A percentile compares a stretch with the other conserved stretches of the same genome.
Evolutionary conservation across 2,329 filamentous ascomycete genomes (phyloP).

Genomic region (Cytospora chrysosperma): DNA sequence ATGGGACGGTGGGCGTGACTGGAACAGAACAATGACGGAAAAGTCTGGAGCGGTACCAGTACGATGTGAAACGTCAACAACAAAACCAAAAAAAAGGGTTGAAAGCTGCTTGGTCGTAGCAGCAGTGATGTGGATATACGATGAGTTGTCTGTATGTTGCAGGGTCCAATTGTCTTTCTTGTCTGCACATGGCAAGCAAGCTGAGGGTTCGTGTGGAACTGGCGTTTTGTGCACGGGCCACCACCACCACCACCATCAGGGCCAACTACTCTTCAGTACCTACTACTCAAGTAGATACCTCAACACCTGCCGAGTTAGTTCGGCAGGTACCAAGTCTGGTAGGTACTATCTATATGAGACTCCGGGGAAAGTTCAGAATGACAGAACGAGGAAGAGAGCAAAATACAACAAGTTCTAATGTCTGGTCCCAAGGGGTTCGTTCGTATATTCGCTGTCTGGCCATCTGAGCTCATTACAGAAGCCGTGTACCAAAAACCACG

Average conservation of each 20-base stretch:
- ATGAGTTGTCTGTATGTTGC: not conserved
- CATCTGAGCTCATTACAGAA: not conserved
- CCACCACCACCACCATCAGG: not conserved
- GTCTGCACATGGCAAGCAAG: not conserved
- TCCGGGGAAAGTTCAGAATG: no score
- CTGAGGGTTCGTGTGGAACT: not conserved
- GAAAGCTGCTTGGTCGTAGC: not conserved
- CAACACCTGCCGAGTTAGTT: no score
- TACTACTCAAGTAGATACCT: no score
- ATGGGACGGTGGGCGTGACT: not conserved
- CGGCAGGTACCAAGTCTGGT: no score
- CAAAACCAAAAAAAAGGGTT: no score
- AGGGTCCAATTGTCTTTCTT: not conserved
- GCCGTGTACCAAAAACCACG: conserved; percentile 2
- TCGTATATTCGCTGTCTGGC: conserved; percentile 5
- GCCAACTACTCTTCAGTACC: no score
- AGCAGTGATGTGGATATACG: not conserved
- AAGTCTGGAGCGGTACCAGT: not conserved
- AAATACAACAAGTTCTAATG: conserved; percentile 18
- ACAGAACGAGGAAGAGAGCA: not conserved
- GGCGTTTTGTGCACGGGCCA: not conserved
- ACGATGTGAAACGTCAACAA: not conserved
- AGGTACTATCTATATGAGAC: no score
- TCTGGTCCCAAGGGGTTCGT: conserved; percentile 2
- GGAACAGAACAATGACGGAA: not conserved